These are phyloP conservation scores for Aphanoascus verrucosus DNA, from an alignment of 2,329 filamentous ascomycete genomes.

Conservation along the genomic window DNA sequence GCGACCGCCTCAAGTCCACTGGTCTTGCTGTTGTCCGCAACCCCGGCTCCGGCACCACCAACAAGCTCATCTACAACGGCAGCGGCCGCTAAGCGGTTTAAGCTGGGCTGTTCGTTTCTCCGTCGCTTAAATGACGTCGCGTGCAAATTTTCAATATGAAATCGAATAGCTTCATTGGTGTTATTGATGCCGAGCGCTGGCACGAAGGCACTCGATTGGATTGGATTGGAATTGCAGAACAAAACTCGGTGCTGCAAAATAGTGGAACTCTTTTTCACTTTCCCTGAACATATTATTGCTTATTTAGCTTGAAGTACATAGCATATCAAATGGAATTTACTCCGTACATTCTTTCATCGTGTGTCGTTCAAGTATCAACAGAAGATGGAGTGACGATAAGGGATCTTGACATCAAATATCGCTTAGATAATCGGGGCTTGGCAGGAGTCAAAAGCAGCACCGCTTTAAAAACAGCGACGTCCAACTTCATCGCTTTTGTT, in stretches of 20 bases:
- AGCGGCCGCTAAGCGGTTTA: constrained; percentile 7
- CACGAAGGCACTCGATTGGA: no score
- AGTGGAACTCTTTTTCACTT: not conserved
- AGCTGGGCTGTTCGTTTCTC: not conserved
- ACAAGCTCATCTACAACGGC: constrained; percentile 25
- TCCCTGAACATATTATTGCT: not conserved
- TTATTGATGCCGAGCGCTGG: not conserved
- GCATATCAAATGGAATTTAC: not conserved
- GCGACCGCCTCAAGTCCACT: constrained; percentile 43
- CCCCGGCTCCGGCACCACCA: constrained; percentile 21
- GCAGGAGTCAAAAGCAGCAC: not conserved
- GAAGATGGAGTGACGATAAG: not conserved
- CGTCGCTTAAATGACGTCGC: not conserved
- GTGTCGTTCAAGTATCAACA: no score
- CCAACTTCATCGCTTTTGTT: no score
- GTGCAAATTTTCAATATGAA: not conserved
- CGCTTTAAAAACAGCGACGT: not conserved
- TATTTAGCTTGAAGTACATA: not conserved
- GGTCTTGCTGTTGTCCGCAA: constrained; percentile 28
- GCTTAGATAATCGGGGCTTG: not conserved
- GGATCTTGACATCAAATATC: no score
- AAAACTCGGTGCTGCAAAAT: not conserved
- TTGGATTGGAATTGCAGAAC: not conserved
- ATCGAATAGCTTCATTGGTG: not conserved
- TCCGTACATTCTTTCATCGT: not conserved